Percentiles rank a stretch among this genome's conserved stretches.
phyloP scores from a whole-genome alignment of 2,329 filamentous ascomycete genomes.

The Fusarium beomiforme region DNA sequence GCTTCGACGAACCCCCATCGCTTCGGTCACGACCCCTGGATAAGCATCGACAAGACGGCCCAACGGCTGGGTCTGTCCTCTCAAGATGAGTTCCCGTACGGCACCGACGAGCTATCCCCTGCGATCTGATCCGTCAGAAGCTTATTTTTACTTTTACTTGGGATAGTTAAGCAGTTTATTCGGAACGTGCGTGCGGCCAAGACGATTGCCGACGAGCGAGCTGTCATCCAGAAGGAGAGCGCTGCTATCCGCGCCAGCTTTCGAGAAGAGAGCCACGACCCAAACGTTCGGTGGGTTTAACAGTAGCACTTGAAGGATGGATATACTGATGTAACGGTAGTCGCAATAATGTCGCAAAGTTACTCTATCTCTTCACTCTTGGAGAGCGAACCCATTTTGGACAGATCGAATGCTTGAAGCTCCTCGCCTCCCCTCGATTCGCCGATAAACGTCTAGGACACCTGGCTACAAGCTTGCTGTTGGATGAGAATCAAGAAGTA shows the following conservation, averaged over 20 bases:
- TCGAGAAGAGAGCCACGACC: slow-evolving; percentile 94
- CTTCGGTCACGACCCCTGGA: slow-evolving; percentile 37
- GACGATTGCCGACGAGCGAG: slow-evolving; percentile 98
- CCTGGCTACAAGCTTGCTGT: slow-evolving; percentile 91
- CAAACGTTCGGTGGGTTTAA: slow-evolving; percentile 79
- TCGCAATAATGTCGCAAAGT: slow-evolving; percentile 98
- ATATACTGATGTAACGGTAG: slow-evolving; percentile 57
- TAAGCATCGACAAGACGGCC: slow-evolving; percentile 44
- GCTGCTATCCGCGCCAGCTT: slow-evolving; percentile 97
- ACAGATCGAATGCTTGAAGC: slow-evolving; percentile 98
- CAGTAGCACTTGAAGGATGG: background rate
- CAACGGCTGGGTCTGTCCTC: slow-evolving; percentile 46
- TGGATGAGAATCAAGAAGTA: slow-evolving; percentile 99
- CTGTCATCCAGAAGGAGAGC: slow-evolving; percentile 98
- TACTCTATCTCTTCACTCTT: slow-evolving; percentile 96
- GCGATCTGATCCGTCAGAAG: slow-evolving; percentile 6
- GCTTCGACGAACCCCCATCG: slow-evolving; percentile 21
- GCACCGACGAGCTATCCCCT: slow-evolving; percentile 14
- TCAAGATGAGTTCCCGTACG: slow-evolving; percentile 55
- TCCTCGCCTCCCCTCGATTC: slow-evolving; percentile 95
- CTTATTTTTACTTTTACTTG: slow-evolving; percentile 19
- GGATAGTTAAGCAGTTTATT: slow-evolving; percentile 97
- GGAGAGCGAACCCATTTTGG: slow-evolving; percentile 98
- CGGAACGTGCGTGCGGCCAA: slow-evolving; percentile 98
- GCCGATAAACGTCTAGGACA: slow-evolving; percentile 97